phyloP scores from a whole-genome alignment of 1,139 yeast species.

The Zygotorulaspora mrakii region DNA sequence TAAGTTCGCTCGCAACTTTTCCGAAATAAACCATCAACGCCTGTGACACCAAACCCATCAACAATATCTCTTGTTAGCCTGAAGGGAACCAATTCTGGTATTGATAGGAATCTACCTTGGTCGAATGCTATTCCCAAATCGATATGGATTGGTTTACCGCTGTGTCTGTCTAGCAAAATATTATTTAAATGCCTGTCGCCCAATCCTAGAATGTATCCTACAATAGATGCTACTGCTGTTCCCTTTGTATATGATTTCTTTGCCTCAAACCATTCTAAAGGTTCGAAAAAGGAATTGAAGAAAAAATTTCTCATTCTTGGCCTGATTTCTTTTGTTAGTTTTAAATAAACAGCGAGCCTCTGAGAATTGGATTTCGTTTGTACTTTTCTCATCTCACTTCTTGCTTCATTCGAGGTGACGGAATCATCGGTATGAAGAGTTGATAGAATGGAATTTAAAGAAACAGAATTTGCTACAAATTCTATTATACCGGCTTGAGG shows the following conservation, averaged over 20 bases:
- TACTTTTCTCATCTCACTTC: constrained; percentile 58
- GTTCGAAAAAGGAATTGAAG: constrained; percentile 58
- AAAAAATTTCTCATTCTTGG: constrained; percentile 76
- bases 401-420: constrained; percentile 53
- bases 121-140: constrained; percentile 97
- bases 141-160: constrained; percentile 93
- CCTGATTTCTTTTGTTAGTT: constrained; percentile 48
- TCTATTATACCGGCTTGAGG: constrained; percentile 86
- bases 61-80: constrained; percentile 84
- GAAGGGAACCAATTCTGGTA: constrained; percentile 94
- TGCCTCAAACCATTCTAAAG: constrained; percentile 70
- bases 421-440: constrained; percentile 56
- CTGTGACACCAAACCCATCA: constrained; percentile 88
- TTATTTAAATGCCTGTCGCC: constrained; percentile 96
- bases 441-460: constrained; percentile 64
- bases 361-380: constrained; percentile 47
- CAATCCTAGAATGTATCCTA: constrained; percentile 82
- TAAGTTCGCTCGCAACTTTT: constrained; percentile 73
- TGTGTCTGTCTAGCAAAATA: constrained; percentile 66
- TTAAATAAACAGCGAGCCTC: constrained; percentile 49
- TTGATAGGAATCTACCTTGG: constrained; percentile 74
- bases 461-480: constrained; percentile 73
- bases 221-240: constrained; percentile 77
- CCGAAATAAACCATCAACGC: constrained; percentile 71
- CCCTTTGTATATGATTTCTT: constrained; percentile 70